Conservation (phyloP, 148 eudicot species). For the Camellia granthamiana region DNA sequence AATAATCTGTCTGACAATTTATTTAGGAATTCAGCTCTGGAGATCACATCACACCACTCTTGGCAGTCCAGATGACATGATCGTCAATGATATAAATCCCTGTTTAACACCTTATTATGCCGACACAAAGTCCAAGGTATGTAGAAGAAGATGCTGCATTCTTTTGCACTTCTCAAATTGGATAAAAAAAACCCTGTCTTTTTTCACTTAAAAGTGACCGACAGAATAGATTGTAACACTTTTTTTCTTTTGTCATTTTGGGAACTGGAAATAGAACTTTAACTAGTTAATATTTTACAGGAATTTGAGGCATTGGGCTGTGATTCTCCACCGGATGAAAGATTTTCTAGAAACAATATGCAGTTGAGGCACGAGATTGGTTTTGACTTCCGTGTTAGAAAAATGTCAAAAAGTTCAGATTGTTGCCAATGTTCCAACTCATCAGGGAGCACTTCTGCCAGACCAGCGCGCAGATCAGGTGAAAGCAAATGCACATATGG, state of each 20-base stretch:
- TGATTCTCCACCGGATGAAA: constrained; percentile 27
- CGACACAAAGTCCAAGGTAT: constrained; percentile 68
- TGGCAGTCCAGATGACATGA: constrained; percentile 79
- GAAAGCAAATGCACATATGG: constrained; percentile 43
- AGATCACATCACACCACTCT: constrained; percentile 49
- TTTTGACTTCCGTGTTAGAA: constrained; percentile 22
- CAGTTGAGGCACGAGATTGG: constrained; percentile 16
- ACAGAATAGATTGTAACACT: no score
- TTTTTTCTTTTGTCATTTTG: neutral
- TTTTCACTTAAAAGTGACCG: neutral
- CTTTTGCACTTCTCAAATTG: neutral
- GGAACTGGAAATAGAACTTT: constrained; percentile 16
- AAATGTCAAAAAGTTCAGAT: constrained; percentile 65
- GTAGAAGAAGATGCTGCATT: neutral
- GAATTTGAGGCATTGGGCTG: constrained; percentile 36
- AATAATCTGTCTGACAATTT: neutral
- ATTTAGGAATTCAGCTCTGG: constrained; percentile 70
- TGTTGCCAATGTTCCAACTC: constrained; percentile 31
- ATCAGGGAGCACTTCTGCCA: constrained; percentile 27
- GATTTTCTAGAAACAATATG: constrained; percentile 18
- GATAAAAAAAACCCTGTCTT: neutral
- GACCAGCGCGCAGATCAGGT: constrained; percentile 46
- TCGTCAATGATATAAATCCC: constrained; percentile 77
- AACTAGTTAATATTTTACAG: constrained; percentile 29
- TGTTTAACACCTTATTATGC: constrained; percentile 80